Conservation (phyloP, 2,329 filamentous ascomycete species). For the Penicillium palitans region DNA sequence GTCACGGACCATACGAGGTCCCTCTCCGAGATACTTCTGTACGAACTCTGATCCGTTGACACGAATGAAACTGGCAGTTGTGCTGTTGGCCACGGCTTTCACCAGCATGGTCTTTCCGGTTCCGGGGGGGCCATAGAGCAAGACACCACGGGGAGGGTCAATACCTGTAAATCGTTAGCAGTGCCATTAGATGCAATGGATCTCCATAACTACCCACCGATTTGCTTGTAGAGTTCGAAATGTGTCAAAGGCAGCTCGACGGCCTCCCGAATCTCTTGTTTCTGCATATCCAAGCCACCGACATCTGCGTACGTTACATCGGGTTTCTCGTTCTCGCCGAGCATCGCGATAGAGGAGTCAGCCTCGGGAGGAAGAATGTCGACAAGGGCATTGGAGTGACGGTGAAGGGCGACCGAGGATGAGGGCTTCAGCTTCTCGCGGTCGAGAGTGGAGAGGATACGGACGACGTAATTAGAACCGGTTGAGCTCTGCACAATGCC, state of each 20-base stretch:
- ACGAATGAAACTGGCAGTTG: conserved; percentile 96
- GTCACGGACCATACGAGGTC: conserved; percentile 97
- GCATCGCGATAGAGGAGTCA: conserved; percentile 98
- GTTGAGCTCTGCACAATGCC: conserved; percentile 98
- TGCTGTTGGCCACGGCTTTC: conserved; percentile 97
- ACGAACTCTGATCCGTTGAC: conserved; percentile 98
- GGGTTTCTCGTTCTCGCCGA: conserved; percentile 93
- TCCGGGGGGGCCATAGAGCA: conserved; percentile 93
- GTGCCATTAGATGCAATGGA: background rate
- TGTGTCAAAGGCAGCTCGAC: conserved; percentile 96
- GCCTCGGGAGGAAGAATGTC: conserved; percentile 98
- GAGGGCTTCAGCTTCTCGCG: conserved; percentile 97
- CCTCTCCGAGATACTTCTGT: conserved; percentile 97
- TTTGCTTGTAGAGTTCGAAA: conserved; percentile 98
- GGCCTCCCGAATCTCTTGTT: conserved; percentile 97
- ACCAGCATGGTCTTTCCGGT: conserved; percentile 97
- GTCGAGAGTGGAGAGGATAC: conserved; percentile 96
- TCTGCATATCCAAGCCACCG: conserved; percentile 98
- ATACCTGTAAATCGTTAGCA: conserved; percentile 57
- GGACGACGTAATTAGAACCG: conserved; percentile 97
- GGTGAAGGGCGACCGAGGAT: conserved; percentile 94
- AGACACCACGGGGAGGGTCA: conserved; percentile 91
- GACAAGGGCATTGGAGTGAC: conserved; percentile 96
- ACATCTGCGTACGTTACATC: conserved; percentile 98
- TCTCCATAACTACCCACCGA: conserved; percentile 56